Conservation (phyloP, 106 monocot genomes). For the Iris macrosiphon region DNA sequence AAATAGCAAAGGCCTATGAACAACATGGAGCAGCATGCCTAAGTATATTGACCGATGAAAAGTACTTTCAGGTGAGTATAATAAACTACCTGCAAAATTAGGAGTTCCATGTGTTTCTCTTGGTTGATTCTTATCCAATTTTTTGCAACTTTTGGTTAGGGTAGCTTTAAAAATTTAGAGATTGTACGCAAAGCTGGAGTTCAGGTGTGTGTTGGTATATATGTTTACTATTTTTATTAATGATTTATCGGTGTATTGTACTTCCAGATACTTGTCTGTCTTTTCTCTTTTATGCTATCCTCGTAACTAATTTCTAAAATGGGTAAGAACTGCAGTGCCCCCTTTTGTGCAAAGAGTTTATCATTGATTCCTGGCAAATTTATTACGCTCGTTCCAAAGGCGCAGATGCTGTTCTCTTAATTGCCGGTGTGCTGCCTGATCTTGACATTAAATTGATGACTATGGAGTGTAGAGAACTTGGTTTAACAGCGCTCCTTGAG, state of each 20-base stretch:
- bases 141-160: constrained; percentile 30
- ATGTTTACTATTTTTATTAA: not conserved
- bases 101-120: too few species aligned
- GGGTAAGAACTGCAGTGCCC: constrained; percentile 61
- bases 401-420: constrained; percentile 79
- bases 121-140: too few species aligned
- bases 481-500: constrained; percentile 76
- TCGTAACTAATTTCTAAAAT: not conserved
- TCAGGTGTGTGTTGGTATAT: constrained; percentile 30
- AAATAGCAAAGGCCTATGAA: constrained; percentile 72
- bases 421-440: constrained; percentile 84
- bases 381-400: constrained; percentile 85
- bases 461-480: constrained; percentile 66
- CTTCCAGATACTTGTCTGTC: too few species aligned
- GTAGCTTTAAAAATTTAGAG: constrained; percentile 79
- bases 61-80: constrained; percentile 68
- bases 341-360: constrained; percentile 94
- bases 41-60: constrained; percentile 86
- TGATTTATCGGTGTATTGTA: too few species aligned
- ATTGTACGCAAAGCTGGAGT: constrained; percentile 61
- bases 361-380: constrained; percentile 88
- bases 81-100: not conserved
- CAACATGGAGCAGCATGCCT: constrained; percentile 82
- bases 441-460: constrained; percentile 78
- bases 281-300: too few species aligned